Conservation (phyloP, 139 green algal species). For the Chlorella sp. region DNA sequence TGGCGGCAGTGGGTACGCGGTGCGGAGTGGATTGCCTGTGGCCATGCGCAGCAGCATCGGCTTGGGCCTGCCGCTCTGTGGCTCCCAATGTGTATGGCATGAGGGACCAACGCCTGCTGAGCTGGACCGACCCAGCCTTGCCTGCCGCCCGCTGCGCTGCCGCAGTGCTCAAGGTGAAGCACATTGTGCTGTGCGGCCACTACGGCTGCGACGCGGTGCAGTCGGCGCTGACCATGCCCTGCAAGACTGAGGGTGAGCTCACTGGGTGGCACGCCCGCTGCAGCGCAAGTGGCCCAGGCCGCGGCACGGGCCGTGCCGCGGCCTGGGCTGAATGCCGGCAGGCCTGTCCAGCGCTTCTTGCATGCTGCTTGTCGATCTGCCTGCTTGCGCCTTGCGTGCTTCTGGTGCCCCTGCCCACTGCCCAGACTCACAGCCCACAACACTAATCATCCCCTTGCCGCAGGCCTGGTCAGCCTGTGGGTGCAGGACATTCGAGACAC, state of each 20-base stretch:
- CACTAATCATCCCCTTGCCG: too few relatives aligned
- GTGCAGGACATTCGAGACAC: constrained; percentile 68
- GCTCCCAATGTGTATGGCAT: too few relatives aligned
- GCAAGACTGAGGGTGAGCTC: not conserved
- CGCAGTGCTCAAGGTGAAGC: constrained; percentile 69
- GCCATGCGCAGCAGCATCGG: not conserved
- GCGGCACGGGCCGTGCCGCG: too few relatives aligned
- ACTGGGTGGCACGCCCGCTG: too few relatives aligned
- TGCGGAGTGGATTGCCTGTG: too few relatives aligned
- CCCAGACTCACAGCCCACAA: too few relatives aligned
- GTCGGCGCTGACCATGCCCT: constrained; percentile 56
- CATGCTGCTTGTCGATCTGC: not conserved
- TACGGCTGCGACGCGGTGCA: constrained; percentile 79
- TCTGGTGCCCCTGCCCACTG: too few relatives aligned
- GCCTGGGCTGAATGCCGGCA: not conserved
- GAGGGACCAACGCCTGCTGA: too few relatives aligned
- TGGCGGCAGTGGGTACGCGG: not conserved
- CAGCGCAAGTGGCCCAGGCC: too few relatives aligned
- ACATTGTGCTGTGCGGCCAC: constrained; percentile 84
- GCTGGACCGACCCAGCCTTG: too few relatives aligned
- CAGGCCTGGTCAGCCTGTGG: constrained; percentile 79
- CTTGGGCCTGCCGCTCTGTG: too few relatives aligned
- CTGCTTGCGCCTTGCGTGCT: not conserved
- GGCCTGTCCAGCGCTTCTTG: too few relatives aligned
- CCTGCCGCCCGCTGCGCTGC: not conserved